These are phyloP conservation scores for Bacidia gigantensis DNA, from an alignment of 495 filamentous ascomycete species.

Conservation along the genomic window DNA sequence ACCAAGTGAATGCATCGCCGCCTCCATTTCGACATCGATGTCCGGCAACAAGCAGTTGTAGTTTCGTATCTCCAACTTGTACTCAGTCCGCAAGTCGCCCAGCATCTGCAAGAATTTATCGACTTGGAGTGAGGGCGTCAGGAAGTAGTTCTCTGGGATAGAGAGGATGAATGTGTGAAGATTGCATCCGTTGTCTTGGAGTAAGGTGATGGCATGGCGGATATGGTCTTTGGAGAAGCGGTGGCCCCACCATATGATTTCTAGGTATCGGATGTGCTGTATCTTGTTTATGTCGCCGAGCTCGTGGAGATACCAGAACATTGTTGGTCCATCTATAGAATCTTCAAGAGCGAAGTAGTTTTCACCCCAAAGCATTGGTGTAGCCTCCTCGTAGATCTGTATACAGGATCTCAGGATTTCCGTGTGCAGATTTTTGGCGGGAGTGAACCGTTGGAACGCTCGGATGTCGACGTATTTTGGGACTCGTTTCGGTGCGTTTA, in stretches of 20 bases:
- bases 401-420: not conserved
- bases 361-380: not conserved
- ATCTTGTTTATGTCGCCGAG: not conserved
- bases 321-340: not conserved
- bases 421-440: not conserved
- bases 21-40: not conserved
- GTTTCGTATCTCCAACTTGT: not conserved
- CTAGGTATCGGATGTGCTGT: not conserved
- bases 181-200: not conserved
- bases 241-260: not conserved
- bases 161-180: not conserved
- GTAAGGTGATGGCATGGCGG: not conserved
- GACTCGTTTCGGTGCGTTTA: too few relatives aligned
- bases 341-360: not conserved
- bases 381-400: not conserved
- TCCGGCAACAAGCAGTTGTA: not conserved
- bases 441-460: not conserved
- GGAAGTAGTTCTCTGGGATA: not conserved
- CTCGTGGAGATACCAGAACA: not conserved
- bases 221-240: not conserved
- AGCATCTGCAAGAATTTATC: not conserved
- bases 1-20: not conserved
- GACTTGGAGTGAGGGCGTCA: not conserved
- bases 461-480: not conserved
- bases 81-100: not conserved